Conservation (phyloP, 108 stramenopile genomes). For the Cyclotella atomus region DNA sequence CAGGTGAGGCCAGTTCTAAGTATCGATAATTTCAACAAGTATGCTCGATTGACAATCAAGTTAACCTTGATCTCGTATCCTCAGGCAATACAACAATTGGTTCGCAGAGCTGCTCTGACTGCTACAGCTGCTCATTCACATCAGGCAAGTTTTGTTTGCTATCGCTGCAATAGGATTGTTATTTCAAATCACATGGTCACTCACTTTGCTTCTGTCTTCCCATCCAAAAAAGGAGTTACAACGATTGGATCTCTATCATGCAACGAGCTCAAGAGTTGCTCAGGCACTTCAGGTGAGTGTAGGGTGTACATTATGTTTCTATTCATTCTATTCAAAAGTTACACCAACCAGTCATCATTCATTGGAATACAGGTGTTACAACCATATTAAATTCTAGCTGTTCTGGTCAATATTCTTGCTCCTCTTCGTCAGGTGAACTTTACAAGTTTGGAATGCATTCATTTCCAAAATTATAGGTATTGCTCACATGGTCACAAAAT, state of each 20-base stretch:
- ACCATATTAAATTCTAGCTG: neutral
- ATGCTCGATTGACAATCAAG: no score
- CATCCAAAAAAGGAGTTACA: neutral
- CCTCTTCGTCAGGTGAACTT: neutral
- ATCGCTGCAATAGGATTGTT: no score
- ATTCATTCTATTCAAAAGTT: no score
- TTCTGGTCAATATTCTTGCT: neutral
- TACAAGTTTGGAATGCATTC: neutral
- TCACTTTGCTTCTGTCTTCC: no score
- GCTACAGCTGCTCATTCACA: neutral
- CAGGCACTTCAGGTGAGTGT: neutral
- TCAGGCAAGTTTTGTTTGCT: neutral
- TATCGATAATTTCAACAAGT: no score
- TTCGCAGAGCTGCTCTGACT: neutral
- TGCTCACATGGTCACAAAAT: no score
- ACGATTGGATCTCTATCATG: neutral
- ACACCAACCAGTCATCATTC: neutral
- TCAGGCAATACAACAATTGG: neutral
- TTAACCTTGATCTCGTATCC: no score
- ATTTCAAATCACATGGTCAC: no score
- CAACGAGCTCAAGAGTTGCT: neutral
- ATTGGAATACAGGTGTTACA: neutral
- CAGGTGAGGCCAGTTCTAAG: neutral
- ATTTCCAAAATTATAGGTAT: neutral
- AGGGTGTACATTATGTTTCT: no score